Evolutionary conservation across 768 basidiomycete species (phyloP).

Genomic region (Trametopsis cervina): DNA sequence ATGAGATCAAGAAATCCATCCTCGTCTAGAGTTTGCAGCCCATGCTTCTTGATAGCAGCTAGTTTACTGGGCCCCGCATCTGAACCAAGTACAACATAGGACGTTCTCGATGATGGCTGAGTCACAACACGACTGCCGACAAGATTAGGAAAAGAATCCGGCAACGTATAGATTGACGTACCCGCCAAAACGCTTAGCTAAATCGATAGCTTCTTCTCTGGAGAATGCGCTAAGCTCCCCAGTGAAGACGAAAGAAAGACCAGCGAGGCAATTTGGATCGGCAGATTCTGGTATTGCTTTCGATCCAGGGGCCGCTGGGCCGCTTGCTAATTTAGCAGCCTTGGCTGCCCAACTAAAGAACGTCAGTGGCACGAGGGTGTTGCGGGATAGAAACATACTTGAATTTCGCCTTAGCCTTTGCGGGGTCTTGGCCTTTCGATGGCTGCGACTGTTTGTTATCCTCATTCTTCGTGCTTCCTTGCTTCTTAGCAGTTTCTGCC

Average conservation of each 20-base stretch:
- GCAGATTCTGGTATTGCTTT: conserved; percentile 61
- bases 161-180: conserved; percentile 30
- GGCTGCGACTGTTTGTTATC: background rate
- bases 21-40: conserved; percentile 69
- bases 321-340: conserved; percentile 51
- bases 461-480: background rate
- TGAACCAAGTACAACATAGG: conserved; percentile 82
- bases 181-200: conserved; percentile 94
- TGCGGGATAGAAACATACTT: conserved; percentile 20
- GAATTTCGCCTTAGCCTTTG: conserved; percentile 26
- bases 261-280: conserved; percentile 76
- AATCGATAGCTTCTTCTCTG: conserved; percentile 78
- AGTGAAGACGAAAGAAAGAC: conserved; percentile 91
- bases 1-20: conserved; percentile 86
- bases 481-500: conserved; percentile 9
- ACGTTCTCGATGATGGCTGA: conserved; percentile 86
- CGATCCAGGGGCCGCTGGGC: conserved; percentile 49
- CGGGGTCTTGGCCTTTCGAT: background rate
- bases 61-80: conserved; percentile 88
- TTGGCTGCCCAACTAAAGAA: conserved; percentile 40
- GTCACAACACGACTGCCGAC: conserved; percentile 70
- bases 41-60: conserved; percentile 77
- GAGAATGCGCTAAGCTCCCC: conserved; percentile 86
- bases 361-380: background rate
- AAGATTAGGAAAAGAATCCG: background rate